These are phyloP conservation scores for Rhodotorula sp. DNA, from an alignment of 1,284 basidiomycete genomes.

Conservation along the genomic window DNA sequence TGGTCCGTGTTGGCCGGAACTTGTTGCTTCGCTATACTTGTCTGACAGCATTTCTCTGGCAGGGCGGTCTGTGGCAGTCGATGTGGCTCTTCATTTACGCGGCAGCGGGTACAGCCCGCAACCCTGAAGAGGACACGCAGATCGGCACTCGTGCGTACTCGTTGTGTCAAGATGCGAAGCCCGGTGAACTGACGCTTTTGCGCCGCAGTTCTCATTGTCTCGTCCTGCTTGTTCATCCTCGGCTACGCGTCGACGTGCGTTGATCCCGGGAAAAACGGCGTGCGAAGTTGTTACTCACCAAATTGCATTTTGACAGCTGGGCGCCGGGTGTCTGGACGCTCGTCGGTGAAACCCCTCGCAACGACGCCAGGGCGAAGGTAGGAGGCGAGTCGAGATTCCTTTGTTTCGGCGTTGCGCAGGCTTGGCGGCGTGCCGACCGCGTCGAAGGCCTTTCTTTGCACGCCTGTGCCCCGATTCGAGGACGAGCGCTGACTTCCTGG, in stretches of 20 bases:
- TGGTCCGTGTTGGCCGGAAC: slow-evolving; percentile 37
- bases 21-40: not conserved
- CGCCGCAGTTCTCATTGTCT: slow-evolving; percentile 62
- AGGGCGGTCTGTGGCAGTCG: slow-evolving; percentile 68
- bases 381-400: not conserved
- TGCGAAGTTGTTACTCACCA: not conserved
- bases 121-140: slow-evolving; percentile 56
- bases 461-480: too few species aligned
- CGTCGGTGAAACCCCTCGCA: slow-evolving; percentile 69
- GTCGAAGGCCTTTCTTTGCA: too few species aligned
- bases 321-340: slow-evolving; percentile 64
- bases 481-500: not conserved
- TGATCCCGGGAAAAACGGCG: slow-evolving; percentile 50
- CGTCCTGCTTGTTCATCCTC: slow-evolving; percentile 75
- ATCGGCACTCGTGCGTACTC: slow-evolving; percentile 43
- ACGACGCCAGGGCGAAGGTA: slow-evolving; percentile 71
- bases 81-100: slow-evolving; percentile 77
- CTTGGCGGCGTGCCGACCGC: not conserved
- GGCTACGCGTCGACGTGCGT: slow-evolving; percentile 74
- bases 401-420: too few species aligned
- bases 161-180: not conserved
- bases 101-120: slow-evolving; percentile 67
- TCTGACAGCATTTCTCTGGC: not conserved
- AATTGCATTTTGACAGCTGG: not conserved
- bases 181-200: not conserved